Evolutionary conservation across 2,329 filamentous ascomycete genomes (phyloP), one percentile per base, ranked within the genome.

Genomic region (Chrysosporium queenslandicum): DNA sequence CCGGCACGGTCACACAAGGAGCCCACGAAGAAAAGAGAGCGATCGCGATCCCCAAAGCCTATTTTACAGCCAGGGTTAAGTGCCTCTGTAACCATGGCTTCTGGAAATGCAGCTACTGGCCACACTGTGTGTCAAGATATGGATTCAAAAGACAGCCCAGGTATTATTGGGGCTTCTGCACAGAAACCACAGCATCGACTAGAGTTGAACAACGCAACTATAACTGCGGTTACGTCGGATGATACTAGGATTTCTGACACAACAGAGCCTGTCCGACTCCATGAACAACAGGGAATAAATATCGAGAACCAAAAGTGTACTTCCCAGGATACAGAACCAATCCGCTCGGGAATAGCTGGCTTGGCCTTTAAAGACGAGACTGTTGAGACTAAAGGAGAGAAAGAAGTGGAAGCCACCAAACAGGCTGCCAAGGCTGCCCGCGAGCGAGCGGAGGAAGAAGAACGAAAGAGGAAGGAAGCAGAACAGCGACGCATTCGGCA

Each of bases 401-500:
- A 60, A 51, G 57, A 58, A 37, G 53, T 55, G 1, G 56, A 52
- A 40, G 60, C 56, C 29, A 62, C 63, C n/a, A 66, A 68, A 53
- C 60, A 60, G 47, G 64, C 59, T 39, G 66, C 65, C 16, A 61
- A 60, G n/a, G 53, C 61, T 55, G 67, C 68, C 16, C 67, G 63
- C 39, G 69, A 72, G 54, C 67, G 62, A 43, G 60, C 59, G 37
- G 39, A 50, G 30, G 60, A 65, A 55, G 65, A 63, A 48, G 60
- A 59, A 25, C 56, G 53, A 21, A 58, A 67, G 55, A 68, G 66
- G 53, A 68, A 66, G 50, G 68, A 69, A 53, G 68, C 69, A 55
- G 66, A 69, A 48, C 68, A 72, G 53, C 64, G 68, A 46, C 70
- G 68, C 40, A 59, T 65, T 41, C 69, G 68, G 55, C 68, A 72